A percentile compares a stretch with the other conserved stretches of the same genome.
phyloP scores from a whole-genome alignment of 2,329 filamentous ascomycete species.

The Fusarium denticulatum region DNA sequence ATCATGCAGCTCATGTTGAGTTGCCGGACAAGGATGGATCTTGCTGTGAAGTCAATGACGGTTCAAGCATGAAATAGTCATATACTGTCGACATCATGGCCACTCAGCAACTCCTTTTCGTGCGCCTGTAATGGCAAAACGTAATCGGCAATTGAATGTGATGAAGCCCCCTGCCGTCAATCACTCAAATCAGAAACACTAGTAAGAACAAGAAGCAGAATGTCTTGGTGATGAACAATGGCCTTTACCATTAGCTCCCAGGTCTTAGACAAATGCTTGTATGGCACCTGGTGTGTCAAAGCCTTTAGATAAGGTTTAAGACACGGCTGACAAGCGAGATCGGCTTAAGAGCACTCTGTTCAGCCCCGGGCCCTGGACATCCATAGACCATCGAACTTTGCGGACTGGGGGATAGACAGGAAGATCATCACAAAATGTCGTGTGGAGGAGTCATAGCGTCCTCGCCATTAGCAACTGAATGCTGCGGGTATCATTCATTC shows the following conservation, averaged over 20 bases:
- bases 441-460: not conserved
- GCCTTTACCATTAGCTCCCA: not conserved
- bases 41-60: slow-evolving; percentile 8
- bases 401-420: not conserved
- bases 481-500: slow-evolving; percentile 13
- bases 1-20: not conserved
- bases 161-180: not conserved
- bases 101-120: not conserved
- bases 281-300: not conserved
- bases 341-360: not conserved
- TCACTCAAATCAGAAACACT: slow-evolving; percentile 1
- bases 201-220: not conserved
- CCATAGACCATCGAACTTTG: not conserved
- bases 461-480: not conserved
- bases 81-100: not conserved
- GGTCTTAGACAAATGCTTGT: slow-evolving; percentile 12
- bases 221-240: slow-evolving; percentile 4
- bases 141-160: not conserved
- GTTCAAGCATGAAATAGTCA: not conserved
- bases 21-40: slow-evolving; percentile 3
- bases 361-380: not conserved
- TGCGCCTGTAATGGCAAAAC: not conserved
- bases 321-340: not conserved
- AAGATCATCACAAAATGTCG: not conserved
- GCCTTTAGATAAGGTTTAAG: slow-evolving; percentile 1